Conservation (phyloP, 208 protist genomes). For the Trypanosoma melophagium region DNA sequence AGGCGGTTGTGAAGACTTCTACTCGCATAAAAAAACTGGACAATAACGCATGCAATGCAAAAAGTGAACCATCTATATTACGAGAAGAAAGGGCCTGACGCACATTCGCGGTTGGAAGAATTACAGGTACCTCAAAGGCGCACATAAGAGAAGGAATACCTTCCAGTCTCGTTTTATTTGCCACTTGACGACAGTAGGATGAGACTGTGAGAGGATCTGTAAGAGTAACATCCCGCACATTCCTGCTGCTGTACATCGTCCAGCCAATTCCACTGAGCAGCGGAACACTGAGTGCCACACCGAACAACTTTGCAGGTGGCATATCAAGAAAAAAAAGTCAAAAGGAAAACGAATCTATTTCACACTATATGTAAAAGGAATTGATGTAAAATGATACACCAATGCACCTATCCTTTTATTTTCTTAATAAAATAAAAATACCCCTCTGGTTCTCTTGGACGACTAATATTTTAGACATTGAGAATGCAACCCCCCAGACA, state of each 20-base stretch:
- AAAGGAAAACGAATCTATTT: background rate
- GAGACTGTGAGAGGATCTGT: conserved; percentile 10
- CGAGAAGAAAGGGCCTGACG: background rate
- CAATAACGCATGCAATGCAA: conserved; percentile 13
- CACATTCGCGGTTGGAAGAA: conserved; percentile 8
- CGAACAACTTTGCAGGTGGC: background rate
- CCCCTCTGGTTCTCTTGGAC: no score
- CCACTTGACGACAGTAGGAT: conserved; percentile 2
- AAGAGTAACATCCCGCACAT: conserved; percentile 4
- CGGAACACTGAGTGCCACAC: conserved; percentile 2
- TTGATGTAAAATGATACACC: no score
- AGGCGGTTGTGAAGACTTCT: conserved; percentile 19
- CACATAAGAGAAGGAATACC: conserved; percentile 14
- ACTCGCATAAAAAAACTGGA: conserved; percentile 16
- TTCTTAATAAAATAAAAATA: no score
- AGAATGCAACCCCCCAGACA: no score
- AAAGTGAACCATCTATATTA: background rate
- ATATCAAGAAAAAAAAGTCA: background rate
- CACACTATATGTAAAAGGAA: no score
- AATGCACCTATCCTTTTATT: no score
- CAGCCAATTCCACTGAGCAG: background rate
- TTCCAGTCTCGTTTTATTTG: background rate
- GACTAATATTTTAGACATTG: no score
- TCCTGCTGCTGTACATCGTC: conserved; percentile 10
- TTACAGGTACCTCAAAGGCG: conserved; percentile 14